phyloP scores from a whole-genome alignment of 306 rosid species.

The Ormosia emarginata region DNA sequence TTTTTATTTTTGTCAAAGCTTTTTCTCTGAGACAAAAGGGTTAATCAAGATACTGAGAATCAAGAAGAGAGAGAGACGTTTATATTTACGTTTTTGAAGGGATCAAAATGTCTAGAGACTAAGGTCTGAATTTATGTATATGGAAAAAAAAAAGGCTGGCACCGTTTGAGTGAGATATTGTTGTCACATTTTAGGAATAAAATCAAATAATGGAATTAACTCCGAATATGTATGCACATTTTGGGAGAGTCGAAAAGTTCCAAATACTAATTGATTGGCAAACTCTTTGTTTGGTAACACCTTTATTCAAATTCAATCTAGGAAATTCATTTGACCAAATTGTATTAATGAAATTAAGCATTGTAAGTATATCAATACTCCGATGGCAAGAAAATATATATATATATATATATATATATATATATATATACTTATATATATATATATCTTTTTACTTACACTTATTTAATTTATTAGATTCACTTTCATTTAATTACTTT shows the following conservation, averaged over 20 bases:
- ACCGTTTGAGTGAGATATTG: neutral
- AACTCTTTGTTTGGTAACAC: neutral
- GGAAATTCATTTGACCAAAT: too few relatives aligned
- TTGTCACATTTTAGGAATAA: neutral
- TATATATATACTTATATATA: too few relatives aligned
- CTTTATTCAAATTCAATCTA: too few relatives aligned
- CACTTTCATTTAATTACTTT: too few relatives aligned
- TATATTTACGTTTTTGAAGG: neutral
- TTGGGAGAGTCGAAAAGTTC: neutral
- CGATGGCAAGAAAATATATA: too few relatives aligned
- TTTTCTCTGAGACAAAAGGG: neutral
- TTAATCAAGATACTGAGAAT: neutral
- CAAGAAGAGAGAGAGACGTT: neutral
- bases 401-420: too few relatives aligned
- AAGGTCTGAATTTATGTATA: neutral
- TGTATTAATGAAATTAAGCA: too few relatives aligned
- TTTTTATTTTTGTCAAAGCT: neutral
- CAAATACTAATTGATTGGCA: neutral
- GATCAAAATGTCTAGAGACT: neutral
- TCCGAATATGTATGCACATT: neutral
- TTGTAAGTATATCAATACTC: too few relatives aligned
- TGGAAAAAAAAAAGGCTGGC: constrained; percentile 1
- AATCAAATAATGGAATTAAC: neutral
- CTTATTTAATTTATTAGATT: too few relatives aligned
- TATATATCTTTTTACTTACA: too few relatives aligned